Percentiles rank a stretch among this genome's conserved stretches.
phyloP scores from a whole-genome alignment of 176 grass and related monocot species.

The Microstegium vimineum region DNA sequence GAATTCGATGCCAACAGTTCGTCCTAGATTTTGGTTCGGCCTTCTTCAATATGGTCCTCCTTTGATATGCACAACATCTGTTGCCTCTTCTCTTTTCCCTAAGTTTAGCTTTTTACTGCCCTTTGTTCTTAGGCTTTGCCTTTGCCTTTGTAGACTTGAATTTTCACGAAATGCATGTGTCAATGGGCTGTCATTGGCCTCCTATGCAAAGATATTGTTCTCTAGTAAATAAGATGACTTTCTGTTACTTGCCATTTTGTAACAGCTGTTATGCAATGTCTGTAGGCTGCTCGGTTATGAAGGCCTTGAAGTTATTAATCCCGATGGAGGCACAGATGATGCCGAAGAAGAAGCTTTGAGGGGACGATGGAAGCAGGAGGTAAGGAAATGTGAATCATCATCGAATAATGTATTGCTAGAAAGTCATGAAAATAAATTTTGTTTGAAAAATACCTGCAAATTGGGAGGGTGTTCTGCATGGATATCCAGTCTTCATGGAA shows the following conservation, averaged over 20 bases:
- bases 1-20: neutral
- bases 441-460: neutral
- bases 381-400: constrained; percentile 1
- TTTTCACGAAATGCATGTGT: neutral
- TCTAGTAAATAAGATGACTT: neutral
- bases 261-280: constrained; percentile 13
- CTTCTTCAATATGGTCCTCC: neutral
- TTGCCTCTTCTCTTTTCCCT: neutral
- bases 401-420: neutral
- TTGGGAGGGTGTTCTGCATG: neutral
- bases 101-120: neutral
- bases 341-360: constrained; percentile 78
- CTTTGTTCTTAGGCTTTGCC: neutral
- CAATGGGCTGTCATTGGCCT: neutral
- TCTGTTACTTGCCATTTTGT: neutral
- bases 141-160: neutral
- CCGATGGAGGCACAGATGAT: constrained; percentile 88
- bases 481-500: neutral
- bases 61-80: neutral
- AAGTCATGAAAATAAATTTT: neutral
- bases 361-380: constrained; percentile 97
- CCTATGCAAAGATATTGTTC: neutral
- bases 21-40: neutral
- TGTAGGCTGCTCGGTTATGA: constrained; percentile 82
- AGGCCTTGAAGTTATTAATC: constrained; percentile 96